Evolutionary conservation across 2,329 filamentous ascomycete species (phyloP), one percentile per base, ranked within the genome.

Genomic region (Claviceps quebecensis): DNA sequence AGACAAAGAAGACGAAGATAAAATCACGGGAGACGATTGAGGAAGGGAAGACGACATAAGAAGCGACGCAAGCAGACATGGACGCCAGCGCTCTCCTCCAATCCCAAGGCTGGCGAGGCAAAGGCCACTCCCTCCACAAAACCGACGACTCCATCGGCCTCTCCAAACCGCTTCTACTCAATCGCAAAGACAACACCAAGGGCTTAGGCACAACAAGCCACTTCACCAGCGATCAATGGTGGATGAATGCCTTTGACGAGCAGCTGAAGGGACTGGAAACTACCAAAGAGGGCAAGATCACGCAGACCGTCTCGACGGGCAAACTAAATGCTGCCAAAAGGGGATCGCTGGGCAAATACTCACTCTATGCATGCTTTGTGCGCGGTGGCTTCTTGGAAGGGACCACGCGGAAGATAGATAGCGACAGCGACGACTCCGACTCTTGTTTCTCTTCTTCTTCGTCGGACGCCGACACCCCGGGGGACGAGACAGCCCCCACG

Each of bases 241-340:
- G 93, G 93, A 76, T 95, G 68, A 84, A 87, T 53, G 93, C 93
- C 11, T 96, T 95, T 59, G 91, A 97, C 67, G 83, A 89, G 64
- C 89, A 90, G 52, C 72, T 96, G 57, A 86, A 93, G 66, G 86
- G 84, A 4, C 75, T 95, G 50, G 84, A 86, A 63, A 81, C 77
- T 1, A 73, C 75, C 23, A 73, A 74, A 57, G 68, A 77, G 57
- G 74, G 80, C 50, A 69, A 72, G 58, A 70, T 80, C 52, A 68
- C 77, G 58, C 69, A 84, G 72, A 76, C 78, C 53, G 65, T 78
- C 56, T 71, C 68, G 36, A 71, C 73, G 52, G 71, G 77, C 54
- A 72, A 74, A 55, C 68, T 81, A 49, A 75, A 81, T 58, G 73
- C 74, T 56, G 72, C 83, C 52, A 74, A 76, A 50, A 73, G 71